Evolutionary conservation across 164 flowering plant genomes (phyloP), one percentile per base, ranked within the genome.

Genomic region (Amborella trichopoda): DNA sequence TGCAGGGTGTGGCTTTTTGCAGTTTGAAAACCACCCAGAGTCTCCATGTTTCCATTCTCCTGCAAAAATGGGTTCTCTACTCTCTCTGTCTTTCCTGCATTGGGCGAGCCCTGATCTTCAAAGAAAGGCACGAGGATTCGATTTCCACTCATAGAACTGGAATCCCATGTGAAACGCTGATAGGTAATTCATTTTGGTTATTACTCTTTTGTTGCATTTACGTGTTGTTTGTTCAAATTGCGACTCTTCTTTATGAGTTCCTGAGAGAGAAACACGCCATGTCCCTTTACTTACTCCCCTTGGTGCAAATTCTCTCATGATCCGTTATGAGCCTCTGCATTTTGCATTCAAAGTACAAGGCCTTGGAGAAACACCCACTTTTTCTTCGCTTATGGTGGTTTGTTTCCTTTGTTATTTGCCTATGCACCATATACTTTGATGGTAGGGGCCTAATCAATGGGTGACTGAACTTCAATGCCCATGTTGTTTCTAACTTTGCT

Each of bases 371-470:
- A 52, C 82, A 77, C 61, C 91, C 94, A 23, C 47, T 73, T 44
- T 57, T 84, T 69, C 39, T 77, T 56, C 75, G 99, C 54, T 48
- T 72, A 20, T 93, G 99, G 99, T 93, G 99, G 99, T 34, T 67
- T 33, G 56, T 63, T n/a, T 82, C 89, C 2, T 88, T 83, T 50
- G 10, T 73, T 23, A 59, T 85, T 54, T 80, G 84, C 55, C 28
- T 81, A 66, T 73, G 76, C 59, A 67, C 74, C 55, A 45, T 83
- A 50, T 88, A 79, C 55, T 64, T 66, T 50, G 95, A 88, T 67
- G 78, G 80, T 40, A 77, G 62, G 56, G 74, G 46, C 36, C 44
- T 64, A 6, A 13, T 33, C 2, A 64, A 76, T 53, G 95, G 88
- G 48, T 68, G 67, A 27, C 42, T 41, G 6, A 56, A 64, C 59